A percentile compares a stretch with the other conserved stretches of the same genome.
phyloP scores from a whole-genome alignment of 352 stramenopile genomes.

The Pythium phragmitis region DNA sequence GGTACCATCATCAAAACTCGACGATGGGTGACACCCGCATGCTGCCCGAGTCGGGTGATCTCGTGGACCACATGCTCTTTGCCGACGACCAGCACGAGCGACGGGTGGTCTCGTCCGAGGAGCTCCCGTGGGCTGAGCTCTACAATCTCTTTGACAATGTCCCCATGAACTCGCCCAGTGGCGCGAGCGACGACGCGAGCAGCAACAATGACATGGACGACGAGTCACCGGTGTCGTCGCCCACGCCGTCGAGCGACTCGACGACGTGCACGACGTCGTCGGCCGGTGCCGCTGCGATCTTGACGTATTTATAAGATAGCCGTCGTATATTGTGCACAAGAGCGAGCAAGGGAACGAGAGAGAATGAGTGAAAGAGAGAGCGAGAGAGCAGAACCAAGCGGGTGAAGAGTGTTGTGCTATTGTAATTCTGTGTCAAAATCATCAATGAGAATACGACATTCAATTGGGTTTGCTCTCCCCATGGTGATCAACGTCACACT shows the following conservation, averaged over 20 bases:
- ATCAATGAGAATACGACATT: too few species aligned
- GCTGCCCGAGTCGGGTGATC: conserved; percentile 27
- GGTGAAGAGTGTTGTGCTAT: too few species aligned
- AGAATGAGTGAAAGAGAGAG: too few species aligned
- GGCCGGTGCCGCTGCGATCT: conserved; percentile 32
- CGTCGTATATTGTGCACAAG: not conserved
- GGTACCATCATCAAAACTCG: not conserved
- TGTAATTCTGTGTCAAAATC: too few species aligned
- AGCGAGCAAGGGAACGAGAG: too few species aligned
- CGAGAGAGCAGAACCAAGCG: too few species aligned
- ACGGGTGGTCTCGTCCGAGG: conserved; percentile 66
- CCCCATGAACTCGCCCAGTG: conserved; percentile 25
- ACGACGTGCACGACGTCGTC: conserved; percentile 14
- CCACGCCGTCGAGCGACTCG: conserved; percentile 34
- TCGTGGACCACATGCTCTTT: conserved; percentile 70
- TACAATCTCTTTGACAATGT: conserved; percentile 78
- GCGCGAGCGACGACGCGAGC: conserved; percentile 53
- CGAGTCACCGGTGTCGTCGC: conserved; percentile 23
- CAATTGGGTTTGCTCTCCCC: too few species aligned
- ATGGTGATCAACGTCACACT: too few species aligned
- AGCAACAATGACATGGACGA: conserved; percentile 55
- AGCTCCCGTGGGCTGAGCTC: conserved; percentile 78
- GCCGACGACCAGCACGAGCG: conserved; percentile 48
- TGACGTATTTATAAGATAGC: conserved; percentile 65
- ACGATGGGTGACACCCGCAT: conserved; percentile 13